Evolutionary conservation across 768 basidiomycete species (phyloP).

Genomic region (Thelephora ganbajun): DNA sequence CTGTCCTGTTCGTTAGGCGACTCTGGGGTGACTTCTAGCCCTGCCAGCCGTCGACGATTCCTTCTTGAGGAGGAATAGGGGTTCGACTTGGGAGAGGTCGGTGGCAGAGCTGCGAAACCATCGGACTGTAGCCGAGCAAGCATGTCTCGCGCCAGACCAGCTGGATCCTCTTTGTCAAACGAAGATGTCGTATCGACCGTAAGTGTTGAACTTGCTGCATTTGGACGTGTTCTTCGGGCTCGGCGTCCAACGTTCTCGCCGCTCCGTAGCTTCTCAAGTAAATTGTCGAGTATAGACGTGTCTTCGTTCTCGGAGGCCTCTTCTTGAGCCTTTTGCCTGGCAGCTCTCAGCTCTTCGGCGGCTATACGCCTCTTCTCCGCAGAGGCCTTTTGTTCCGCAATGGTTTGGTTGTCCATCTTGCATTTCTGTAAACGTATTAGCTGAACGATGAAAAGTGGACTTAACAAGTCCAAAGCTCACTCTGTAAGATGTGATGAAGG

Average conservation of each 20-base stretch:
- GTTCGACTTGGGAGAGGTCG: conserved; percentile 31
- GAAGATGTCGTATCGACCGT: conserved; percentile 21
- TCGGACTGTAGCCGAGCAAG: conserved; percentile 58
- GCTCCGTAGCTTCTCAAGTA: conserved; percentile 58
- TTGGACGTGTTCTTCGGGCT: conserved; percentile 34
- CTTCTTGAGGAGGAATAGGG: neutral
- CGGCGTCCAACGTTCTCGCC: conserved; percentile 52
- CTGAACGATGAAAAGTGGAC: neutral
- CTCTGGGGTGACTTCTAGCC: neutral
- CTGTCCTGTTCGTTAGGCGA: too few relatives aligned
- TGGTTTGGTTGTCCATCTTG: conserved; percentile 61
- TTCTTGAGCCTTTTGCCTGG: conserved; percentile 35
- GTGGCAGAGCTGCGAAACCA: conserved; percentile 36
- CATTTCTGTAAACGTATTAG: conserved; percentile 52
- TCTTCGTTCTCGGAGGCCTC: conserved; percentile 36
- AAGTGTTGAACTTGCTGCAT: conserved; percentile 20
- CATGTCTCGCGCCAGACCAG: conserved; percentile 60
- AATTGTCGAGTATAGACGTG: conserved; percentile 43
- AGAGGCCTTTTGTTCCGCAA: conserved; percentile 56
- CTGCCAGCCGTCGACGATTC: neutral
- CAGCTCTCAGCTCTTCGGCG: conserved; percentile 46
- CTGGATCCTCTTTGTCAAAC: conserved; percentile 27
- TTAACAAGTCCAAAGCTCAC: conserved; percentile 23
- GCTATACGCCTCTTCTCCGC: conserved; percentile 56
- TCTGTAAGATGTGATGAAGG: conserved; percentile 88